Evolutionary conservation across 2,329 filamentous ascomycete genomes (phyloP), one percentile per base, ranked within the genome.

Genomic region (Colletotrichum caudatum): DNA sequence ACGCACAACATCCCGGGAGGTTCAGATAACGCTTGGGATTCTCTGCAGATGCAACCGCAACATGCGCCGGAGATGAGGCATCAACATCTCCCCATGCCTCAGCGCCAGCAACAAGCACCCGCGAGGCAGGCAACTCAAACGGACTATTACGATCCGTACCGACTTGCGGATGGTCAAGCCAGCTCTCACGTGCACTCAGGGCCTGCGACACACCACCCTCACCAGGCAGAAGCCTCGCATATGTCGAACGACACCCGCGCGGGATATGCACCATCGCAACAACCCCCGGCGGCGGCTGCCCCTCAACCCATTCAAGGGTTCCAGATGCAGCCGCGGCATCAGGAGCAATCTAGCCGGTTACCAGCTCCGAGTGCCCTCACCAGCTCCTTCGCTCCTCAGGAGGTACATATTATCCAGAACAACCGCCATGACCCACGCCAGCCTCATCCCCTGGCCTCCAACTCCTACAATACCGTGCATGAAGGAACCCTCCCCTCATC

Each of bases 321-420:
- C 23, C 59, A 60, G 7, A 69, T 71, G 65, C 69, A 69, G 35
- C 12, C 65, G 5, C 65, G 65, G 35, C 69, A 64, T 44, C 29
- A 59, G 39, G 69, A 71, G 44, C 59, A 64, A 16, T n/a, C 69
- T 16, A 56, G 23, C 48, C 59, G 69, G 35, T 53, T 64, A 18
- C 69, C 65, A 16, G 39, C 54, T n/a, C 46, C 59, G 14, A 18
- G 35, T 33, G 18, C 54, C 20, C n/a, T 39, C 7, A 14, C 50
- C 5, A 57, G 48, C 20, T 61, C 69, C 2, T 69, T 71, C 12
- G 41, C 59, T 18, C 16, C 67, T 54, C 65, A 69, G 26, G 69
- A 71, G 59, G 69, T 71, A 12, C 65, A 71, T 46, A 29, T 71
- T 14, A 60, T 71, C 14, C 69, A 71, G 53, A 69, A 59, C 65